Conservation (phyloP, 306 rosid genomes). For the Biancaea sappan region DNA sequence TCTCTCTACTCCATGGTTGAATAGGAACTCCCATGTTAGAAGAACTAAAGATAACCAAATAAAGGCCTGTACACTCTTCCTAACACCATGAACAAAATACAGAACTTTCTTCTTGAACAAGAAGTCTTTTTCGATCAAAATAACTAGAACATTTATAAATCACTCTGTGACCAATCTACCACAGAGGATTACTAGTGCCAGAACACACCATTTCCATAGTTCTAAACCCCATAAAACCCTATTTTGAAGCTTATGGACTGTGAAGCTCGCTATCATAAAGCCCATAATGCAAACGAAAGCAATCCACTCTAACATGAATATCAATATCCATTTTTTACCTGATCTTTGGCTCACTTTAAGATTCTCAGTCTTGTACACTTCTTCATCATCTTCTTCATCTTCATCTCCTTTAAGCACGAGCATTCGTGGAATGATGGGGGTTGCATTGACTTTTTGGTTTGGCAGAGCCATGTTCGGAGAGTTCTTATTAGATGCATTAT, state of each 20-base stretch:
- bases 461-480: slow-evolving; percentile 44
- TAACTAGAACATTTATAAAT: slow-evolving; percentile 63
- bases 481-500: slow-evolving; percentile 29
- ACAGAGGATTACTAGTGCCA: slow-evolving; percentile 61
- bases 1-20: slow-evolving; percentile 49
- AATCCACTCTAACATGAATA: slow-evolving; percentile 45
- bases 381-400: slow-evolving; percentile 79
- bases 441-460: slow-evolving; percentile 28
- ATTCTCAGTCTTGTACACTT: slow-evolving; percentile 66
- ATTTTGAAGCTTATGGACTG: too few species aligned
- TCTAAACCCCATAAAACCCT: too few species aligned
- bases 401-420: slow-evolving; percentile 57
- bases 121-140: slow-evolving; percentile 68
- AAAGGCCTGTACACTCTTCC: slow-evolving; percentile 66
- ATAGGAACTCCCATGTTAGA: slow-evolving; percentile 62
- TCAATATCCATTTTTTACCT: slow-evolving; percentile 44
- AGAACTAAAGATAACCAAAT: slow-evolving; percentile 70
- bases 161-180: slow-evolving; percentile 77
- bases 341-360: slow-evolving; percentile 49
- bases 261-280: too few species aligned
- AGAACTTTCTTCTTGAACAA: slow-evolving; percentile 74
- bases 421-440: slow-evolving; percentile 53
- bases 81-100: slow-evolving; percentile 77
- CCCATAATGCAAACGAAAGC: too few species aligned
- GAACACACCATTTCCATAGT: slow-evolving; percentile 79